These are phyloP conservation scores for Ceratobasidium sp. DNA, from an alignment of 1,284 basidiomycete genomes.

Conservation along the genomic window DNA sequence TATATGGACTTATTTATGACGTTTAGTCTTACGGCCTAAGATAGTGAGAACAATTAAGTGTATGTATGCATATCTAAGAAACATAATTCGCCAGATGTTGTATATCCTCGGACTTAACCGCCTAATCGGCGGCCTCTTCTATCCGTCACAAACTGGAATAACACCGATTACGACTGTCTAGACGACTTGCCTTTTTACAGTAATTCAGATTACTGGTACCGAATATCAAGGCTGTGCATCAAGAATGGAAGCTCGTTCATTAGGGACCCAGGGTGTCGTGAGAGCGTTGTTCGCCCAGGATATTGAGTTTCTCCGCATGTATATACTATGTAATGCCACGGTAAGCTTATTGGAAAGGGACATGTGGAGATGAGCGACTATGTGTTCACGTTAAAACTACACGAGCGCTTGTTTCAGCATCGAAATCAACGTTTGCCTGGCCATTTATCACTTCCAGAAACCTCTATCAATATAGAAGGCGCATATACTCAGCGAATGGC, in stretches of 20 bases:
- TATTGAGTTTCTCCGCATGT: neutral
- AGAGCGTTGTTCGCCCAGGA: neutral
- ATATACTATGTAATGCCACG: neutral
- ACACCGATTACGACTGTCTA: neutral
- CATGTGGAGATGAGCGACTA: neutral
- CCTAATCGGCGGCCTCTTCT: neutral
- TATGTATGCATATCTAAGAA: neutral
- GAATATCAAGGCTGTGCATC: conserved; percentile 25
- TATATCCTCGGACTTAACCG: neutral
- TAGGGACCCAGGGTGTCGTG: neutral
- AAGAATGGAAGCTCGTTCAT: neutral
- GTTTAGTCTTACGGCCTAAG: neutral
- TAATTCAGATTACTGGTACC: neutral
- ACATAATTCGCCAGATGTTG: neutral
- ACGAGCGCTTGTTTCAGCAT: neutral
- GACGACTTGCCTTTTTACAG: neutral
- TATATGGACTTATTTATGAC: neutral
- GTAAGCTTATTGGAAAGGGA: neutral
- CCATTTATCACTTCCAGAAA: too few relatives aligned
- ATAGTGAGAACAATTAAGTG: neutral
- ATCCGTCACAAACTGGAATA: neutral
- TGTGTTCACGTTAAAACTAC: neutral
- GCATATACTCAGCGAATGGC: neutral
- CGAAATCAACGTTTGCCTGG: neutral
- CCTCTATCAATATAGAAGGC: too few relatives aligned